phyloP scores from a whole-genome alignment of 2,329 filamentous ascomycete species.

The Diaporthe ampelina region DNA sequence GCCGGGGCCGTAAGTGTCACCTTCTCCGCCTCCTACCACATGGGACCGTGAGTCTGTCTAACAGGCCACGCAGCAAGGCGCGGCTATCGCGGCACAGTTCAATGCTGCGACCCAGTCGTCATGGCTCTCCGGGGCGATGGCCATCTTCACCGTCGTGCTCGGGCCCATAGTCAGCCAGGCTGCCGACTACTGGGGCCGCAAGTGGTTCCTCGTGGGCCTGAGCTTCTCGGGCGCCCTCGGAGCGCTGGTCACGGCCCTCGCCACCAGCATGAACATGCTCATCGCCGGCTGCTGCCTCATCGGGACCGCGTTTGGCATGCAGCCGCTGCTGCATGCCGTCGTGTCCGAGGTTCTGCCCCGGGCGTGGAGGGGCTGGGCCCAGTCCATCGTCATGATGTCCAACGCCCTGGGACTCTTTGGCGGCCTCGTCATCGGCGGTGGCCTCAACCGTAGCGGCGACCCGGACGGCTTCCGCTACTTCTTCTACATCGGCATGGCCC shows the following conservation, averaged over 20 bases:
- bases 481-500: constrained; percentile 52
- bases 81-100: constrained; percentile 50
- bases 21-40: neutral
- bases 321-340: constrained; percentile 56
- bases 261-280: constrained; percentile 51
- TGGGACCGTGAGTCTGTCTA: neutral
- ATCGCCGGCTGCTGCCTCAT: constrained; percentile 55
- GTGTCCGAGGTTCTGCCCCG: constrained; percentile 57
- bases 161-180: constrained; percentile 55
- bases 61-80: constrained; percentile 48
- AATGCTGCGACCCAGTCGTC: constrained; percentile 44
- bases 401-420: constrained; percentile 49
- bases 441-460: constrained; percentile 50
- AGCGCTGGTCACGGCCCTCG: constrained; percentile 53
- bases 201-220: constrained; percentile 55
- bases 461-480: constrained; percentile 53
- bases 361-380: constrained; percentile 52
- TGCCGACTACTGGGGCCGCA: constrained; percentile 59
- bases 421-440: constrained; percentile 53
- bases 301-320: constrained; percentile 53
- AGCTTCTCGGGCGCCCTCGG: constrained; percentile 53
- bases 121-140: constrained; percentile 54
- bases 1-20: constrained; percentile 50
- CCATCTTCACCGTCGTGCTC: constrained; percentile 54
- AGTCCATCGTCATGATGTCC: constrained; percentile 51